Conservation (phyloP, 106 monocot species). For the Phalaenopsis aphrodite region DNA sequence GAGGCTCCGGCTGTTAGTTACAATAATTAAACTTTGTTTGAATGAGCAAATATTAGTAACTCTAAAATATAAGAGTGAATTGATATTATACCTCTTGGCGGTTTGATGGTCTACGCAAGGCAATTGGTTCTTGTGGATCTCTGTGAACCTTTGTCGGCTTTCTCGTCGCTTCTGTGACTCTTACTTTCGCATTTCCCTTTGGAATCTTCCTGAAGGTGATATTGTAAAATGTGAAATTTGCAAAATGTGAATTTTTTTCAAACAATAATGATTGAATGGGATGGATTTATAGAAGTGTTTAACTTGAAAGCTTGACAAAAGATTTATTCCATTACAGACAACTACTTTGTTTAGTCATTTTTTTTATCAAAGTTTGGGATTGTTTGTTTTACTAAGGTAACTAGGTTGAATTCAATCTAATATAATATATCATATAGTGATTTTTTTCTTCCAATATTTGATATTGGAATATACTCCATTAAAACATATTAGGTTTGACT, state of each 20-base stretch:
- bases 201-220: conserved; percentile 22
- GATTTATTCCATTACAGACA: too few species aligned
- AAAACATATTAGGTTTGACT: too few species aligned
- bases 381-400: too few species aligned
- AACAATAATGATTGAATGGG: too few species aligned
- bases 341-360: too few species aligned
- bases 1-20: conserved; percentile 26
- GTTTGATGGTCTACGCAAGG: conserved; percentile 20
- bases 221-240: not conserved
- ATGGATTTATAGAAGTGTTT: too few species aligned
- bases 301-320: too few species aligned
- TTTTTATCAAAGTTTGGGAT: too few species aligned
- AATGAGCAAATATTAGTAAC: not conserved
- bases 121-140: conserved; percentile 31
- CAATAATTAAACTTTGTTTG: not conserved
- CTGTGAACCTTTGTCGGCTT: conserved; percentile 42
- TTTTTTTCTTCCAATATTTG: too few species aligned
- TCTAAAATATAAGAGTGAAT: not conserved
- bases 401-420: too few species aligned
- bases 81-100: conserved; percentile 41
- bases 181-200: conserved; percentile 28
- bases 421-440: too few species aligned
- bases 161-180: conserved; percentile 32
- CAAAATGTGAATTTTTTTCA: not conserved
- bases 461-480: too few species aligned